A percentile compares a stretch with the other conserved stretches of the same genome.
These are phyloP conservation scores for Microsporum ferrugineum DNA, from an alignment of 2,329 filamentous ascomycete species.

Conservation along the genomic window DNA sequence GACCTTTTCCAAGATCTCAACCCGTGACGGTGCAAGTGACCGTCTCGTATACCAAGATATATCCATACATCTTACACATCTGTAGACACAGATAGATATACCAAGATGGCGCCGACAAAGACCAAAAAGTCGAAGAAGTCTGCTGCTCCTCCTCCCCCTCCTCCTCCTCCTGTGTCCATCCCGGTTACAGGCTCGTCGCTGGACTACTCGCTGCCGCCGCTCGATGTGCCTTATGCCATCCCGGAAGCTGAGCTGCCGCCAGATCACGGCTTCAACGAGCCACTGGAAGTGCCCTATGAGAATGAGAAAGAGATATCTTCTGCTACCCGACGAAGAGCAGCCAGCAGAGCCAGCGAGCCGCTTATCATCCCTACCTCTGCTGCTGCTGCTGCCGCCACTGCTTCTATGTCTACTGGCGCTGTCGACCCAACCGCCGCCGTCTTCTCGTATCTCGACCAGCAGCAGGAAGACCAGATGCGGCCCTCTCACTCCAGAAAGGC, in stretches of 20 bases:
- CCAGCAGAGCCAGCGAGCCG: slow-evolving; percentile 3
- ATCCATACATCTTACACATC: not conserved
- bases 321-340: slow-evolving; percentile 1
- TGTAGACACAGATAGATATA: not conserved
- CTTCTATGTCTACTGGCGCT: not conserved
- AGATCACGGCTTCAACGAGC: not conserved
- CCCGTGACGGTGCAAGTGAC: too few relatives aligned
- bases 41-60: not conserved
- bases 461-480: not conserved
- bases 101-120: not conserved
- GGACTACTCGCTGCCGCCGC: not conserved
- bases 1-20: too few relatives aligned
- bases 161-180: not conserved
- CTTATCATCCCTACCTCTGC: not conserved
- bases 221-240: not conserved
- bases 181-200: not conserved
- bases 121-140: not conserved
- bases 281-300: not conserved
- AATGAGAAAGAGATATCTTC: not conserved
- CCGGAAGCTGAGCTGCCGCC: not conserved
- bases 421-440: not conserved
- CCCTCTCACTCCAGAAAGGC: not conserved
- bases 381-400: not conserved
- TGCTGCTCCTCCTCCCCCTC: not conserved
- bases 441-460: slow-evolving; percentile 3